Percentiles rank a stretch among this genome's conserved stretches.
These are phyloP conservation scores for Xerophyta viscosa DNA, from an alignment of 106 monocot genomes.

Conservation along the genomic window DNA sequence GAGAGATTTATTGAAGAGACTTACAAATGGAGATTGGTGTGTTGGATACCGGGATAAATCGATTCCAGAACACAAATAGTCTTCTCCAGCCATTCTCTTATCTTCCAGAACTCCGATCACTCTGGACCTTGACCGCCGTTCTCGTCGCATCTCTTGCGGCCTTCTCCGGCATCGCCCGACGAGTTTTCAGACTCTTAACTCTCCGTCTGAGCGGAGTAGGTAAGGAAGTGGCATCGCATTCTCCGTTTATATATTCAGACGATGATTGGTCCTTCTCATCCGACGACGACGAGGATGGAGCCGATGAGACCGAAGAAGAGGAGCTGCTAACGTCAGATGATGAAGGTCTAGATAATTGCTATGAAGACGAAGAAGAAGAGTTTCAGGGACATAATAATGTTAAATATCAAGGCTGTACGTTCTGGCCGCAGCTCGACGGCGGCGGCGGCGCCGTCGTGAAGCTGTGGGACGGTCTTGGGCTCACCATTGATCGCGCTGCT, in stretches of 20 bases:
- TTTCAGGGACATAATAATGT: background rate
- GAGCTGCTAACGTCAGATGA: background rate
- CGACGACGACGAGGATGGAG: slow-evolving; percentile 2
- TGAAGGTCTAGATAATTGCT: background rate
- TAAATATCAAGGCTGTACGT: background rate
- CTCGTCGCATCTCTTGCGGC: slow-evolving; percentile 3
- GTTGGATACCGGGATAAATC: slow-evolving; percentile 1
- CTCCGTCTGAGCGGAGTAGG: background rate
- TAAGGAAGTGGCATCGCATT: background rate
- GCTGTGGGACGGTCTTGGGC: background rate
- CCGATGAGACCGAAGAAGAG: background rate
- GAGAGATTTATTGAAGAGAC: background rate
- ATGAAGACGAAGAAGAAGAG: background rate
- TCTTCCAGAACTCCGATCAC: background rate
- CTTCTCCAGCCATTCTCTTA: background rate
- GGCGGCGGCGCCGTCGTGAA: slow-evolving; percentile 4
- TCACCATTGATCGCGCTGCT: background rate
- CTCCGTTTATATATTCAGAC: background rate
- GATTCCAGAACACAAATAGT: background rate
- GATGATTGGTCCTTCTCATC: background rate
- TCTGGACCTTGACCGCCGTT: background rate
- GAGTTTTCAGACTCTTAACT: background rate
- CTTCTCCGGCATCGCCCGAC: background rate
- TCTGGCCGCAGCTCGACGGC: slow-evolving; percentile 4
- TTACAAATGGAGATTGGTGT: slow-evolving; percentile 1